Conservation (phyloP, 2,329 filamentous ascomycete species). For the Fusarium hainanense region DNA sequence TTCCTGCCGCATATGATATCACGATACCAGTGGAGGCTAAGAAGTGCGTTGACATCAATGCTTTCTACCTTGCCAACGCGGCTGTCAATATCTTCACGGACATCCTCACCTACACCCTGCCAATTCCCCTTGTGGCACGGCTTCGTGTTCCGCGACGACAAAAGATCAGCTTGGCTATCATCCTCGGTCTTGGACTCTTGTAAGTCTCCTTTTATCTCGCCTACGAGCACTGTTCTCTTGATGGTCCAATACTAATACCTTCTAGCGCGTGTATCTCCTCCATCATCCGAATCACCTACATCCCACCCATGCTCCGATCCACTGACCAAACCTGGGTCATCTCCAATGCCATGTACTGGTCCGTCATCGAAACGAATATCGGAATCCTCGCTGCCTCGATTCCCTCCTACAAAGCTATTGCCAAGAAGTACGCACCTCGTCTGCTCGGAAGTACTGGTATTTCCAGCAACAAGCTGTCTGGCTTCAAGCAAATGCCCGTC, state of each 20-base stretch:
- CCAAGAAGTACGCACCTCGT: constrained; percentile 31
- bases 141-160: constrained; percentile 27
- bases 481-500: constrained; percentile 35
- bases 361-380: constrained; percentile 34
- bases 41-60: constrained; percentile 31
- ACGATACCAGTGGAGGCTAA: background rate
- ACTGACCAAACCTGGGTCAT: constrained; percentile 29
- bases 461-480: constrained; percentile 26
- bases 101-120: constrained; percentile 16
- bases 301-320: constrained; percentile 33
- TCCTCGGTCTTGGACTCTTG: constrained; percentile 28
- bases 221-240: background rate
- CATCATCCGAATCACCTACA: constrained; percentile 34
- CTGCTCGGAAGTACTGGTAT: constrained; percentile 26
- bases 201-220: background rate
- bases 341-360: constrained; percentile 34
- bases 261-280: constrained; percentile 22
- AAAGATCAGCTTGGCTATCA: constrained; percentile 27
- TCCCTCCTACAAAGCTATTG: constrained; percentile 30
- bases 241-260: background rate
- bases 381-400: constrained; percentile 34
- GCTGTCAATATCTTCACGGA: constrained; percentile 34
- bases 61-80: constrained; percentile 27
- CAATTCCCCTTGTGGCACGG: constrained; percentile 6
- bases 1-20: constrained; percentile 16